A percentile compares a stretch with the other conserved stretches of the same genome.
Conservation (phyloP, 108 stramenopile genomes). For the Chaetoceros tenuissimus region DNA sequence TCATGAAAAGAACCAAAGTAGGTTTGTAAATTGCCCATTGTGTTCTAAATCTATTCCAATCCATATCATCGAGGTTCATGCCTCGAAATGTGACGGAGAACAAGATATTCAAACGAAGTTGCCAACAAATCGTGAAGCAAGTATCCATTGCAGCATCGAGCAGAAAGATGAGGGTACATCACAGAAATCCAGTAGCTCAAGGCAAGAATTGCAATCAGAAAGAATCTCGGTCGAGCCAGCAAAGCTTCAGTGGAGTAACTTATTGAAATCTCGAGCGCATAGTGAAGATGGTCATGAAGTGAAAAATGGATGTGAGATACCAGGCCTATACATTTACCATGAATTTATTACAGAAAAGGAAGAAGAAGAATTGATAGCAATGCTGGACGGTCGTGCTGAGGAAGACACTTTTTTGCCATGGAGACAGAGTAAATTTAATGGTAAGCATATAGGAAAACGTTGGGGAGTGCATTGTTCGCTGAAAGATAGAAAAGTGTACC, state of each 20-base stretch:
- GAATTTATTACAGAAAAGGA: constrained; percentile 47
- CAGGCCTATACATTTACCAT: constrained; percentile 40
- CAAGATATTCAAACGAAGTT: neutral
- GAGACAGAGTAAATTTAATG: constrained; percentile 40
- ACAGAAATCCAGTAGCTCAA: neutral
- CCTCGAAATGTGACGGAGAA: constrained; percentile 29
- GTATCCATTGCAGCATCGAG: neutral
- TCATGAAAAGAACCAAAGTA: no score
- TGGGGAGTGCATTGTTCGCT: constrained; percentile 64
- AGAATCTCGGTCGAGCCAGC: neutral
- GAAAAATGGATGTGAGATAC: no score
- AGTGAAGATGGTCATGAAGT: neutral
- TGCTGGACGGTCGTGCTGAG: constrained; percentile 17
- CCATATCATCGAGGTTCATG: constrained; percentile 33
- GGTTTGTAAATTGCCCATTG: constrained; percentile 39
- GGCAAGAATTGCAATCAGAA: neutral
- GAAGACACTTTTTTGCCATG: constrained; percentile 19
- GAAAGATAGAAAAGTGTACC: constrained; percentile 30
- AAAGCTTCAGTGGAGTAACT: neutral
- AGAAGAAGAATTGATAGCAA: constrained; percentile 25
- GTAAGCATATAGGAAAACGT: constrained; percentile 37
- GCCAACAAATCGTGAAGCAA: no score
- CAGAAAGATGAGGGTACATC: neutral
- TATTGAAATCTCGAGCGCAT: neutral
- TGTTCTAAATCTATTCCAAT: constrained; percentile 25